phyloP scores from a whole-genome alignment of 345 rosid genomes.

The Salix udensis region DNA sequence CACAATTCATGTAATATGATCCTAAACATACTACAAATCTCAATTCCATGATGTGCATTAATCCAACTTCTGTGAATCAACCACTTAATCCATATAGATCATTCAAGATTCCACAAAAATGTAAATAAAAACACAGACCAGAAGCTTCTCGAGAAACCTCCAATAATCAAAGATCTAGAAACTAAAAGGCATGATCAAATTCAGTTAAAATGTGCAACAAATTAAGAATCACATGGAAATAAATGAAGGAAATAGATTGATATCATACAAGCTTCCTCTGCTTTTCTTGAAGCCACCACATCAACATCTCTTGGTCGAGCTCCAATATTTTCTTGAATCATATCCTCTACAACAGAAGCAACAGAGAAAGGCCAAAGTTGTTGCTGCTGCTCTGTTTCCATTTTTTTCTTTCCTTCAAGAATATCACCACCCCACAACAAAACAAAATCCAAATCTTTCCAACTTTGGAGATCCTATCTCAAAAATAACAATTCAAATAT shows the following conservation, averaged over 20 bases:
- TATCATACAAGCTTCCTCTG: slow-evolving; percentile 70
- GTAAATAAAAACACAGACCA: not conserved
- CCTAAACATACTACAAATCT: not conserved
- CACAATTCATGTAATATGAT: not conserved
- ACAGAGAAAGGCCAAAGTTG: slow-evolving; percentile 41
- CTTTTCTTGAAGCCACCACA: slow-evolving; percentile 47
- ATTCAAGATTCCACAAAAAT: not conserved
- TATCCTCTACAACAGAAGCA: slow-evolving; percentile 69
- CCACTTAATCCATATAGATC: not conserved
- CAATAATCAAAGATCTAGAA: not conserved
- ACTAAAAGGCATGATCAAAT: not conserved
- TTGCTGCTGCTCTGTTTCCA: slow-evolving; percentile 47
- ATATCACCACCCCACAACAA: not conserved
- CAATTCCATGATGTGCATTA: not conserved
- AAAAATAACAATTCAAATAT: not conserved
- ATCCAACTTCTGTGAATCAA: not conserved
- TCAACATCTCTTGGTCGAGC: slow-evolving; percentile 35
- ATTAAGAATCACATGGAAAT: not conserved
- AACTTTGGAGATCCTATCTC: not conserved
- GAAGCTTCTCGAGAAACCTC: not conserved
- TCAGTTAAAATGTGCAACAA: not conserved
- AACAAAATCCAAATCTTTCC: not conserved
- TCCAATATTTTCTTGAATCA: slow-evolving; percentile 56
- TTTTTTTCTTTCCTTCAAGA: slow-evolving; percentile 13
- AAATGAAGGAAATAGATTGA: not conserved